Percentiles rank a stretch among this genome's conserved stretches.
Conservation (phyloP, 352 stramenopile genomes). For the Pythium coloratum region DNA sequence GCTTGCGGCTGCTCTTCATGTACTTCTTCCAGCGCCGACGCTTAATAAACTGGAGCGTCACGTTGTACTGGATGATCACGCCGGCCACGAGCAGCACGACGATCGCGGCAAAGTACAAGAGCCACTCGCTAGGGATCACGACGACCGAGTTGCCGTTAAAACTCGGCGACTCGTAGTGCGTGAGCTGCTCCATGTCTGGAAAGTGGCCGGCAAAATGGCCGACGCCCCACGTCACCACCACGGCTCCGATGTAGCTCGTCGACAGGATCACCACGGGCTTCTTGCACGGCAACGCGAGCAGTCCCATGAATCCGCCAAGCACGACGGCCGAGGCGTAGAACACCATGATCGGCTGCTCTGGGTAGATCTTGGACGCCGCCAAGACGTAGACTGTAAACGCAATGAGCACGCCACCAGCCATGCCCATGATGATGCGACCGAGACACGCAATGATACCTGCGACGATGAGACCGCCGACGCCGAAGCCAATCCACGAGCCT, state of each 20-base stretch:
- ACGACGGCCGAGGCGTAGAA: conserved; percentile 46
- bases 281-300: conserved; percentile 38
- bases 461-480: not conserved
- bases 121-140: conserved; percentile 52
- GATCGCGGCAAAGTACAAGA: conserved; percentile 47
- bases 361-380: not conserved
- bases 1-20: conserved; percentile 5
- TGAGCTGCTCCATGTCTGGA: conserved; percentile 38
- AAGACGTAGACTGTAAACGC: not conserved
- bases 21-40: not conserved
- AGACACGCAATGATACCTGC: conserved; percentile 1
- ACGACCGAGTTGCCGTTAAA: conserved; percentile 40
- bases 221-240: conserved; percentile 45
- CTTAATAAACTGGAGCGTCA: conserved; percentile 29
- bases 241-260: conserved; percentile 53
- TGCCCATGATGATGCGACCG: conserved; percentile 1
- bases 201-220: conserved; percentile 68
- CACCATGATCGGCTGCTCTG: not conserved
- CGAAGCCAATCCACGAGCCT: not conserved
- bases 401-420: conserved; percentile 1
- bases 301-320: conserved; percentile 41
- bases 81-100: conserved; percentile 44
- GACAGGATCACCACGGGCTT: conserved; percentile 43
- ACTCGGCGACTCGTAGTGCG: conserved; percentile 39
- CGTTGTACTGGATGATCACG: conserved; percentile 57